Evolutionary conservation across 2,329 filamentous ascomycete species (phyloP).

Genomic region (Arthrinium puccinioides): DNA sequence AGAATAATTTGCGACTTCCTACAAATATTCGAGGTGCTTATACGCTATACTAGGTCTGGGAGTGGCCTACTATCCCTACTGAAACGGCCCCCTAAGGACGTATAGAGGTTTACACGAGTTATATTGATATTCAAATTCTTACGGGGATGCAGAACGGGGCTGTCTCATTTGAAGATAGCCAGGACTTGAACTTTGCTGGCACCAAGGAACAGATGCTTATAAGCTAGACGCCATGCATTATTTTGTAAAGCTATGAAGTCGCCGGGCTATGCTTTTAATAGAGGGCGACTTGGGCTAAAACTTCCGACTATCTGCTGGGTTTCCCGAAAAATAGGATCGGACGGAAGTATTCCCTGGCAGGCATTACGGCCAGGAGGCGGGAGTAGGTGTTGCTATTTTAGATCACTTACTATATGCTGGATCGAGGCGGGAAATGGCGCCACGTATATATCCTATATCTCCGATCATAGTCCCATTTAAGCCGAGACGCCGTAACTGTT

Average conservation of each 20-base stretch:
- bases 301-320: not conserved
- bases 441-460: constrained; percentile 1
- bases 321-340: not conserved
- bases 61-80: not conserved
- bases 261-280: not conserved
- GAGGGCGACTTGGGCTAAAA: not conserved
- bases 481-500: constrained; percentile 1
- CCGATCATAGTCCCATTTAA: constrained; percentile 3
- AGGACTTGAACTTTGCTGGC: not conserved
- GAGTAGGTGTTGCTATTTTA: not conserved
- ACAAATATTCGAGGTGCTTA: not conserved
- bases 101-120: constrained; percentile 1
- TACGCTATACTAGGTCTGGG: constrained; percentile 2
- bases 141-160: not conserved
- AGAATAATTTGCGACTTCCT: constrained; percentile 3
- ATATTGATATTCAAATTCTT: not conserved
- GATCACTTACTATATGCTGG: not conserved
- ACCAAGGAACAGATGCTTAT: not conserved
- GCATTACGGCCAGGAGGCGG: not conserved
- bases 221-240: not conserved
- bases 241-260: not conserved
- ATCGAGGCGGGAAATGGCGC: not conserved
- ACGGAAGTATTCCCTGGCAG: not conserved
- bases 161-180: not conserved
- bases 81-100: not conserved